Conservation (phyloP, 2,329 filamentous ascomycete species). For the Penicillium crustosum region DNA sequence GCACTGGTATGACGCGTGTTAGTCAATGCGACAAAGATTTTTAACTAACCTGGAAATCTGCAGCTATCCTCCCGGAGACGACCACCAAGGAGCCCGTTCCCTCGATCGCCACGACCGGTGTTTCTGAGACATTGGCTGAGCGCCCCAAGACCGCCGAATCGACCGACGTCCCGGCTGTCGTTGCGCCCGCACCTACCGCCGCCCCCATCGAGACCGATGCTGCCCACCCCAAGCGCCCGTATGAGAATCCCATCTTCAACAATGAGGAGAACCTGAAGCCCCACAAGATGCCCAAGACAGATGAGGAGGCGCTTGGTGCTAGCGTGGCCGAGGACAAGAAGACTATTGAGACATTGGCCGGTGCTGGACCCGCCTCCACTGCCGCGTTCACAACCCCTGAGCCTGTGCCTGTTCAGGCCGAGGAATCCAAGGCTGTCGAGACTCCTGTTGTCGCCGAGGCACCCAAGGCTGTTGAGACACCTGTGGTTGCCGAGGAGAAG, state of each 20-base stretch:
- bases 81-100: conserved; percentile 24
- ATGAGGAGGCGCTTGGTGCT: conserved; percentile 27
- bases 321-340: conserved; percentile 18
- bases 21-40: not conserved
- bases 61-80: conserved; percentile 24
- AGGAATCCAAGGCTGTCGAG: conserved; percentile 7
- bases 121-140: conserved; percentile 9
- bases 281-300: conserved; percentile 38
- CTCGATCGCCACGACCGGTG: conserved; percentile 10
- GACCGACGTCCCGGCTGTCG: conserved; percentile 5
- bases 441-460: not conserved
- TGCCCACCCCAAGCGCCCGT: conserved; percentile 36
- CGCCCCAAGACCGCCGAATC: conserved; percentile 18
- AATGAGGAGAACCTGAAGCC: conserved; percentile 33
- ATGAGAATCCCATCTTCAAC: conserved; percentile 35
- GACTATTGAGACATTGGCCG: conserved; percentile 19
- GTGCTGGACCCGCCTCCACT: conserved; percentile 24
- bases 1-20: conserved; percentile 18
- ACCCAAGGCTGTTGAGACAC: too few relatives aligned
- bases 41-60: not conserved
- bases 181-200: conserved; percentile 1
- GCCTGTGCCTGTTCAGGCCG: conserved; percentile 14
- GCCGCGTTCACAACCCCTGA: conserved; percentile 22
- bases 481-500: conserved; percentile 1
- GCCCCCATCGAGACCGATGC: conserved; percentile 20